Evolutionary conservation across 1,284 basidiomycete species (phyloP).

Genomic region (Malassezia sp.): DNA sequence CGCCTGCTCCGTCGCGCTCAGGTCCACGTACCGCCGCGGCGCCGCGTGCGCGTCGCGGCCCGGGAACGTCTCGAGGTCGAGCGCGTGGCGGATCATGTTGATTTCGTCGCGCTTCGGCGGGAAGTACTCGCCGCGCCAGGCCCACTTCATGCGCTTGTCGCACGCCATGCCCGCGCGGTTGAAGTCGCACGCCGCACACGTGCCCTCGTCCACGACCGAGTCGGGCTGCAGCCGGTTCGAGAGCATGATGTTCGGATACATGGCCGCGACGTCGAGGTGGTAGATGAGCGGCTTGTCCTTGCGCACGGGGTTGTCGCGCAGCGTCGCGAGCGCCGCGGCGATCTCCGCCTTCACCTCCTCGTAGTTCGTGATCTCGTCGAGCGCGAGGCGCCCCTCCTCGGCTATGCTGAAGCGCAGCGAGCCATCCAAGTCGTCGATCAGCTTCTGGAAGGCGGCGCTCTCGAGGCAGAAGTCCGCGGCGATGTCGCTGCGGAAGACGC

Average conservation of each 20-base stretch:
- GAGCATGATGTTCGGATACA: constrained; percentile 99
- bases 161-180: constrained; percentile 92
- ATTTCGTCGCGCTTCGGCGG: constrained; percentile 94
- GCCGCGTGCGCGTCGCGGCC: constrained; percentile 63
- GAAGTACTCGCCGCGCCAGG: constrained; percentile 98
- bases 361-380: constrained; percentile 88
- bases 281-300: constrained; percentile 91
- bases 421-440: constrained; percentile 85
- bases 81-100: constrained; percentile 96
- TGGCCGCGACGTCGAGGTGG: constrained; percentile 96
- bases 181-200: constrained; percentile 95
- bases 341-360: constrained; percentile 80
- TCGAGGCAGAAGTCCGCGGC: constrained; percentile 88
- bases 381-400: constrained; percentile 69
- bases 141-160: constrained; percentile 89
- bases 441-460: constrained; percentile 74
- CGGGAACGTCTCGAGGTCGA: constrained; percentile 89
- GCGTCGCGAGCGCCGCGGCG: constrained; percentile 63
- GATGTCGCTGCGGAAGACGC: constrained; percentile 95
- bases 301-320: constrained; percentile 82
- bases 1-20: constrained; percentile 75
- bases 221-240: constrained; percentile 97
- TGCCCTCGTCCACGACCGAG: constrained; percentile 90
- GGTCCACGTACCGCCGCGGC: constrained; percentile 70
- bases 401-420: constrained; percentile 79